Base-by-base conservation (phyloP, 441 rosid species). In the Pelargonium fulgidum region DNA sequence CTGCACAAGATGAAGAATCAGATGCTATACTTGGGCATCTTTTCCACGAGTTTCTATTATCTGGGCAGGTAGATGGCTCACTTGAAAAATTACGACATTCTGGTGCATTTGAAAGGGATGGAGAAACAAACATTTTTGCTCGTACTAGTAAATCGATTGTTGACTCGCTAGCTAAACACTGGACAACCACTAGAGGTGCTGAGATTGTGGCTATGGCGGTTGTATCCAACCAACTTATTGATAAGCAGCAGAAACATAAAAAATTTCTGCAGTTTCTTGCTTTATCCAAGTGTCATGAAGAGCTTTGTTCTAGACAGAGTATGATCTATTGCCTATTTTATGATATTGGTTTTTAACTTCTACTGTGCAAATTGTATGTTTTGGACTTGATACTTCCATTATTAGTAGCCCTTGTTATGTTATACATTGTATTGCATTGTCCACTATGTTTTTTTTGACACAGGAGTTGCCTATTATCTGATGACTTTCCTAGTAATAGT, bases 131-230 rank as follows among this genome's bases (percentile, higher is more conserved):
- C 79, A 86, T 89, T 73, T 92, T 94, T 76, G 84, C 88, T 54
- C 83, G 93, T 76, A 84, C 78, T 67, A 94, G 99, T 80, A 92
- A 86, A 83, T 87, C 90, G 4, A 90, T 94, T 33, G 90, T 90
- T 62, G 94, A 92, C 85, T 89, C 96, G 74, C 86, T 94, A 75
- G 93, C 98, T 75, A 94, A 94, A 82, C 99, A 94, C 77, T 94
- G 98, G 99, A 92, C 98, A 70, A 92, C 97, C 65, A 92, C 97
- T 69, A 90, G 98, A 81, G 99, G 98, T 64, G 93, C 90, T 77
- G 99, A 94, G 83, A 86, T 94, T 73, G 85, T 92, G 78, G 82
- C 94, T 44, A 81, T 86, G 90, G 77, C 88, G 54, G 86, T 88
- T 68, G 72, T 92, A 44, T 86, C 90, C 62, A 76, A 84, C 69